Conservation (phyloP, 116 monocot species). For the Zostera marina region DNA sequence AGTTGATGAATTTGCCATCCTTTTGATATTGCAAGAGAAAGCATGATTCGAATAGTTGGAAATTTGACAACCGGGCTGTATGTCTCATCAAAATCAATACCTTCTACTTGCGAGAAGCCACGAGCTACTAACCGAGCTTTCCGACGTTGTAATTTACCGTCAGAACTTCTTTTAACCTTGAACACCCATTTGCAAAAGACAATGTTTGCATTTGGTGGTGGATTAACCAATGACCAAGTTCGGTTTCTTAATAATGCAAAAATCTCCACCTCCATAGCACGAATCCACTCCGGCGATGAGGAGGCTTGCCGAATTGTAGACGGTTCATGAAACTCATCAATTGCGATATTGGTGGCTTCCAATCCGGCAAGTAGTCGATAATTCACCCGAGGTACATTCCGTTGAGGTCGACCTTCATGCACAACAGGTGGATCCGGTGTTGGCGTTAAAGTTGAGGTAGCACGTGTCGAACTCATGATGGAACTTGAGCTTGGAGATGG, state of each 20-base stretch:
- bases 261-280: too few species aligned
- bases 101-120: neutral
- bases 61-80: neutral
- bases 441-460: too few species aligned
- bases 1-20: neutral
- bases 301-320: too few species aligned
- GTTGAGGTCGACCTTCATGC: too few species aligned
- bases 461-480: too few species aligned
- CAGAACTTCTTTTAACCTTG: neutral
- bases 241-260: neutral
- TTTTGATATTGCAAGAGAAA: neutral
- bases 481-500: too few species aligned
- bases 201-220: neutral
- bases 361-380: too few species aligned
- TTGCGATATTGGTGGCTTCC: too few species aligned
- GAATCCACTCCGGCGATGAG: too few species aligned
- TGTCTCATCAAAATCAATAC: neutral
- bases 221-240: neutral
- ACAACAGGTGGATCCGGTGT: too few species aligned
- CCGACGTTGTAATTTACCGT: neutral
- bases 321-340: too few species aligned
- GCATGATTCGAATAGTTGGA: neutral
- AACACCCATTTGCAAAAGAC: neutral
- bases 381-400: too few species aligned
- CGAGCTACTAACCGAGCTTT: neutral